A percentile compares a stretch with the other conserved stretches of the same genome.
These are phyloP conservation scores for Fraxinus americana DNA, from an alignment of 257 asterid genomes.

Conservation along the genomic window DNA sequence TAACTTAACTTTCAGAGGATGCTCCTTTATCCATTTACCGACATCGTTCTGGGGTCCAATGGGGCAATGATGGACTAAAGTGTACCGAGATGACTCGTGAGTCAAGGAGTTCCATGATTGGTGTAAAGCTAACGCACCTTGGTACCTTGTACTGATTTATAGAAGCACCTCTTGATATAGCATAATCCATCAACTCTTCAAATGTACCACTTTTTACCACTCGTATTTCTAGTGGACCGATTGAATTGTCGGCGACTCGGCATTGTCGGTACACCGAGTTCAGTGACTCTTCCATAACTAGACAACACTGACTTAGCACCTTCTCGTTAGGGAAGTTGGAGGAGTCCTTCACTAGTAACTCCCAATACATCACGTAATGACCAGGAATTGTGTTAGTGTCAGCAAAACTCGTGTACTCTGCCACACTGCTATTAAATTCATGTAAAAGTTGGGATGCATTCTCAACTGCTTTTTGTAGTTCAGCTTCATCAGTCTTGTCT, in stretches of 20 bases:
- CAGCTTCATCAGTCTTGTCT: slow-evolving; percentile 46
- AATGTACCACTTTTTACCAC: slow-evolving; percentile 41
- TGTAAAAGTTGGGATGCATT: slow-evolving; percentile 26
- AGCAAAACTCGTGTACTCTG: slow-evolving; percentile 43
- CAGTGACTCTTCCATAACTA: slow-evolving; percentile 40
- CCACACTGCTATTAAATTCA: slow-evolving; percentile 19
- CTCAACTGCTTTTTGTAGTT: slow-evolving; percentile 41
- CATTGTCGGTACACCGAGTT: slow-evolving; percentile 25
- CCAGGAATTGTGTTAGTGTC: slow-evolving; percentile 36
- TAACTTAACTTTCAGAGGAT: background rate
- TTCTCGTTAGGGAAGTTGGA: slow-evolving; percentile 6
- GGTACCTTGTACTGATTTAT: slow-evolving; percentile 47
- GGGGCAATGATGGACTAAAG: slow-evolving; percentile 32
- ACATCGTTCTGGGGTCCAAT: slow-evolving; percentile 22
- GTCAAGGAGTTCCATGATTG: slow-evolving; percentile 30
- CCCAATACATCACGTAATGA: slow-evolving; percentile 41
- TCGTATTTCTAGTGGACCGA: slow-evolving; percentile 45
- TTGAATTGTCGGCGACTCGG: slow-evolving; percentile 26
- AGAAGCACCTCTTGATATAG: slow-evolving; percentile 36
- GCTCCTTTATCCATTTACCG: background rate
- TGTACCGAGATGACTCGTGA: slow-evolving; percentile 31
- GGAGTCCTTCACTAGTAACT: slow-evolving; percentile 20
- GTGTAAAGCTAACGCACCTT: slow-evolving; percentile 25
- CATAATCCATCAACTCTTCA: slow-evolving; percentile 39
- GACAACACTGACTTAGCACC: slow-evolving; percentile 35